These are phyloP conservation scores for Russula dissimulans DNA, from an alignment of 768 basidiomycete genomes.

Conservation along the genomic window DNA sequence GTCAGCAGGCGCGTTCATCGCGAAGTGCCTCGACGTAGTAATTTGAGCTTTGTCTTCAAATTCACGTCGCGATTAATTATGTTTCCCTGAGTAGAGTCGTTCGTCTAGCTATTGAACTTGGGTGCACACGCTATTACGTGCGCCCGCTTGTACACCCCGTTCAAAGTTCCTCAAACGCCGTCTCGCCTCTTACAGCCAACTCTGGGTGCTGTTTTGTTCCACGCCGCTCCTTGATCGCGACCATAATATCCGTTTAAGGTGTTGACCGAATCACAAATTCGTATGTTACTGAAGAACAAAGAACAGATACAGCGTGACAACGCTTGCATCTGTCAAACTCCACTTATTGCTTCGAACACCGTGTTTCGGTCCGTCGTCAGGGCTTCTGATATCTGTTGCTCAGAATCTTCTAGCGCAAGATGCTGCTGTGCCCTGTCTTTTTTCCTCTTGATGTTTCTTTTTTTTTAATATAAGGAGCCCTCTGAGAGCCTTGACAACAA, in stretches of 20 bases:
- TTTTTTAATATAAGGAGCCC: neutral
- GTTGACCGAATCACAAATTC: no score
- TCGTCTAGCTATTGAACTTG: no score
- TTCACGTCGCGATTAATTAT: no score
- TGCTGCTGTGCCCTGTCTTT: neutral
- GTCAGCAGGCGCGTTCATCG: no score
- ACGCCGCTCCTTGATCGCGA: neutral
- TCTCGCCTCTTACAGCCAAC: neutral
- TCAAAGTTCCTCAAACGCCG: neutral
- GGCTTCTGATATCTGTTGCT: neutral
- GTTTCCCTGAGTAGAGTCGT: no score
- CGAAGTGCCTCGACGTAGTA: no score
- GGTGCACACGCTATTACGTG: neutral
- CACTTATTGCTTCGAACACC: neutral
- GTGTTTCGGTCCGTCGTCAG: neutral
- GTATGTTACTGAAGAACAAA: neutral
- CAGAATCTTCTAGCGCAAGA: neutral
- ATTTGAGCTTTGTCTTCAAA: no score
- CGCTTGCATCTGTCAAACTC: neutral
- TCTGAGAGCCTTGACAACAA: neutral
- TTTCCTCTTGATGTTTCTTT: neutral
- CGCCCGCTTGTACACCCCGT: neutral
- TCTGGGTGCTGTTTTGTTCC: no score
- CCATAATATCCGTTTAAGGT: no score
- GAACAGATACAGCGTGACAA: neutral